Conservation (phyloP, 164 flowering plant genomes). For the Berberis thunbergii region DNA sequence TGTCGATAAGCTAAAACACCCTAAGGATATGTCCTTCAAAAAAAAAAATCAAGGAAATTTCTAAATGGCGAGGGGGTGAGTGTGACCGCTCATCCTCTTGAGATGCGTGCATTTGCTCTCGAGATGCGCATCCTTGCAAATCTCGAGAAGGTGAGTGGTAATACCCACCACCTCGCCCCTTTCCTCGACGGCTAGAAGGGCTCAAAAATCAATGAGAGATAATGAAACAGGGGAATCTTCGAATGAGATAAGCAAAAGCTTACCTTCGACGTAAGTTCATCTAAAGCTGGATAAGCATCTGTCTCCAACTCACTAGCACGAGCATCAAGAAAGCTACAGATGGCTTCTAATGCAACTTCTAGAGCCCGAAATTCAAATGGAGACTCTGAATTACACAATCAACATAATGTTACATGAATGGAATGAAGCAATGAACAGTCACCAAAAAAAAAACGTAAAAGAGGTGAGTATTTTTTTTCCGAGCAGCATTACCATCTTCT, state of each 20-base stretch:
- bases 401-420: slow-evolving; percentile 3
- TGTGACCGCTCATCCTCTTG: too few species aligned
- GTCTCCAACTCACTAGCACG: slow-evolving; percentile 83
- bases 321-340: slow-evolving; percentile 88
- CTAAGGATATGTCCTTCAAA: background rate
- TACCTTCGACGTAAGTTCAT: slow-evolving; percentile 89
- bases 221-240: too few species aligned
- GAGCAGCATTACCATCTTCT: slow-evolving; percentile 47
- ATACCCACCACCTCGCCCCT: too few species aligned
- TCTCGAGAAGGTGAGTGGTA: too few species aligned
- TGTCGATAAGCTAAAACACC: too few species aligned
- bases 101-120: too few species aligned
- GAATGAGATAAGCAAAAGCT: background rate
- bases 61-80: background rate
- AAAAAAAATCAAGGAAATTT: background rate
- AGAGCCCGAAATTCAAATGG: slow-evolving; percentile 96
- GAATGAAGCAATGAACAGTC: background rate
- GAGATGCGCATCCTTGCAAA: too few species aligned
- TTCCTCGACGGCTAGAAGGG: too few species aligned
- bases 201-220: too few species aligned
- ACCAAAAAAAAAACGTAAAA: background rate
- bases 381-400: slow-evolving; percentile 45
- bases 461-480: background rate
- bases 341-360: slow-evolving; percentile 90
- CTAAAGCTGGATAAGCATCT: slow-evolving; percentile 91